Evolutionary conservation across 306 rosid genomes (phyloP).

Genomic region (Malus fusca): DNA sequence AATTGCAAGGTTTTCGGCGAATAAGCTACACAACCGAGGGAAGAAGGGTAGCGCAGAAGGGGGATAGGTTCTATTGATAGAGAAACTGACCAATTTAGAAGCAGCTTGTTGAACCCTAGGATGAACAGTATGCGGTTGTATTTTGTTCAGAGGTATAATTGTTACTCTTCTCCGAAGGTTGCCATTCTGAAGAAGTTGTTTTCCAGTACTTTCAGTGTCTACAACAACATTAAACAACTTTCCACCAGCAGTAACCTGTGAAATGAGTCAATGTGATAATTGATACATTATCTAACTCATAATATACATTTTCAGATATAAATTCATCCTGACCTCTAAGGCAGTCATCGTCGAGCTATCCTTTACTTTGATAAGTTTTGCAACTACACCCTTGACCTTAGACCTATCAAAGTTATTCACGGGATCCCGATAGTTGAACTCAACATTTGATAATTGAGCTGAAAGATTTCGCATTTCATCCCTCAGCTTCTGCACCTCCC

Average conservation of each 20-base stretch:
- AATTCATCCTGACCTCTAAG: slow-evolving; percentile 62
- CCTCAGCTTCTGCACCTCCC: slow-evolving; percentile 64
- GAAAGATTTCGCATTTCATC: slow-evolving; percentile 79
- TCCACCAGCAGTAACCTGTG: slow-evolving; percentile 95
- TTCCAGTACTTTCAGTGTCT: slow-evolving; percentile 85
- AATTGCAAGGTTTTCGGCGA: slow-evolving; percentile 19
- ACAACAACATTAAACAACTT: slow-evolving; percentile 88
- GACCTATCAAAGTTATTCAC: slow-evolving; percentile 79
- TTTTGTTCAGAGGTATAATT: slow-evolving; percentile 90
- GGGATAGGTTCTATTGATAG: slow-evolving; percentile 4
- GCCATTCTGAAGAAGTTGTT: slow-evolving; percentile 81
- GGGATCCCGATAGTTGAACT: slow-evolving; percentile 74
- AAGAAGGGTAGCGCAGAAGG: too few relatives aligned
- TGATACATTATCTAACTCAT: not conserved
- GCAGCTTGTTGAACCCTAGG: slow-evolving; percentile 61
- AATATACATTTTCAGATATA: not conserved
- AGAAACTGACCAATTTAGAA: slow-evolving; percentile 52
- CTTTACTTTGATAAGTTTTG: slow-evolving; percentile 84
- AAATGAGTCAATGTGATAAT: slow-evolving; percentile 8
- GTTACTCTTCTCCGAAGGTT: slow-evolving; percentile 87
- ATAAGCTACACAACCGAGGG: not conserved
- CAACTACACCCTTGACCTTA: slow-evolving; percentile 92
- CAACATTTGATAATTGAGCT: slow-evolving; percentile 64
- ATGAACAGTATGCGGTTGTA: slow-evolving; percentile 50
- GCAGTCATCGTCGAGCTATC: slow-evolving; percentile 81